Conservation (phyloP, 257 asterid genomes). For the Capsicum pubescens region DNA sequence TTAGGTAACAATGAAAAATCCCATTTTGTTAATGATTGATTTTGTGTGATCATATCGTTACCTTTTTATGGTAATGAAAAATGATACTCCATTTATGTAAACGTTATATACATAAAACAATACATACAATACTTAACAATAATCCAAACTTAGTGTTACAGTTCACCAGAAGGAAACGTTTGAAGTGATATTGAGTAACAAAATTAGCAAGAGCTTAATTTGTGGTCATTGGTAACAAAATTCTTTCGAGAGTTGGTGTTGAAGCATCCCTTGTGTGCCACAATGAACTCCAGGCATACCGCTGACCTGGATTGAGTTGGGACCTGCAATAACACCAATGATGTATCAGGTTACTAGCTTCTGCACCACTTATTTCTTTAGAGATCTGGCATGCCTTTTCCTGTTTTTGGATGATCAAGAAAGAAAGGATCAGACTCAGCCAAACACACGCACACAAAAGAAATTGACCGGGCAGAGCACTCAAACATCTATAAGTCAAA, state of each 20-base stretch:
- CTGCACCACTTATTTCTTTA: slow-evolving; percentile 35
- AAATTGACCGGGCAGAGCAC: neutral
- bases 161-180: too few species aligned
- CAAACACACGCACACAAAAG: neutral
- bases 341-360: neutral
- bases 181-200: too few species aligned
- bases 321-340: slow-evolving; percentile 27
- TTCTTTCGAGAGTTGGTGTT: slow-evolving; percentile 48
- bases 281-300: slow-evolving; percentile 42
- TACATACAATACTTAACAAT: too few species aligned
- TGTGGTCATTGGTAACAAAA: too few species aligned
- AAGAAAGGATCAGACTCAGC: neutral
- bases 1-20: too few species aligned
- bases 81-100: too few species aligned
- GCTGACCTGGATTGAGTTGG: slow-evolving; percentile 41
- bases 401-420: slow-evolving; percentile 66
- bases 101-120: too few species aligned
- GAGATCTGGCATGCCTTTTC: slow-evolving; percentile 90
- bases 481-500: neutral
- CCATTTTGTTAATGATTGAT: too few species aligned
- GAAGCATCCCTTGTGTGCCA: slow-evolving; percentile 41
- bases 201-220: too few species aligned
- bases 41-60: too few species aligned
- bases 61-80: too few species aligned
- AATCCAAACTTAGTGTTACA: too few species aligned